Evolutionary conservation across 2,329 filamentous ascomycete species (phyloP).

Genomic region (Drechslera avenae): DNA sequence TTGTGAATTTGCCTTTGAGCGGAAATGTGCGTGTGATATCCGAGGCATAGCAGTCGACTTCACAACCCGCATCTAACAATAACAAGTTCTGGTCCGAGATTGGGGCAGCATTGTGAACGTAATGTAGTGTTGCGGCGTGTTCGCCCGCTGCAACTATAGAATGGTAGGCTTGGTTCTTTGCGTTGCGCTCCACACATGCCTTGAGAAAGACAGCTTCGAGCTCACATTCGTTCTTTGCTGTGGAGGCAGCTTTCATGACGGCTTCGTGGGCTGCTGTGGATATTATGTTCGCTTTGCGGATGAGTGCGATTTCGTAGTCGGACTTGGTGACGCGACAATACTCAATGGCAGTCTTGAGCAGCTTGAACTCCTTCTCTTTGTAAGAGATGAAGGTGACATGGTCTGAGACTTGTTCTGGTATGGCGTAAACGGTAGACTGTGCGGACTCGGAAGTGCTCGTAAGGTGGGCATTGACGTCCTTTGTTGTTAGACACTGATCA

Average conservation of each 20-base stretch:
- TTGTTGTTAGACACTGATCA: conserved; percentile 74
- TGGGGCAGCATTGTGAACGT: conserved; percentile 61
- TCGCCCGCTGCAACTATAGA: conserved; percentile 82
- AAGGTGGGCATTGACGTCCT: conserved; percentile 76
- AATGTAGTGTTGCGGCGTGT: conserved; percentile 85
- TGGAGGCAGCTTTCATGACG: conserved; percentile 67
- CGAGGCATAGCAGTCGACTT: conserved; percentile 56
- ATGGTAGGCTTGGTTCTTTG: conserved; percentile 83
- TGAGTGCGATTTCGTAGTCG: conserved; percentile 80
- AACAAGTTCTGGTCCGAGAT: conserved; percentile 72
- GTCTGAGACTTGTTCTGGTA: conserved; percentile 76
- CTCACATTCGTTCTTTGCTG: conserved; percentile 77
- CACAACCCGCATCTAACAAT: conserved; percentile 79
- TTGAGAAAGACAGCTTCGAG: conserved; percentile 82
- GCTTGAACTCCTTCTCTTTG: conserved; percentile 63
- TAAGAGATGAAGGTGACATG: conserved; percentile 74
- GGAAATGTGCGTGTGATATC: conserved; percentile 87
- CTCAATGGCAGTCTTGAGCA: conserved; percentile 72
- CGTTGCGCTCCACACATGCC: conserved; percentile 73
- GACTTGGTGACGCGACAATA: conserved; percentile 81
- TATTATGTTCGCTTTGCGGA: conserved; percentile 80
- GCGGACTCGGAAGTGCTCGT: conserved; percentile 58
- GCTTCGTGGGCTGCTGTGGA: conserved; percentile 77
- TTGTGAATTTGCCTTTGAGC: conserved; percentile 63
- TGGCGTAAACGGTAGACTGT: conserved; percentile 69